Base-by-base conservation (phyloP, 169 alveolate species). In the Cryptosporidium xiaoi region DNA sequence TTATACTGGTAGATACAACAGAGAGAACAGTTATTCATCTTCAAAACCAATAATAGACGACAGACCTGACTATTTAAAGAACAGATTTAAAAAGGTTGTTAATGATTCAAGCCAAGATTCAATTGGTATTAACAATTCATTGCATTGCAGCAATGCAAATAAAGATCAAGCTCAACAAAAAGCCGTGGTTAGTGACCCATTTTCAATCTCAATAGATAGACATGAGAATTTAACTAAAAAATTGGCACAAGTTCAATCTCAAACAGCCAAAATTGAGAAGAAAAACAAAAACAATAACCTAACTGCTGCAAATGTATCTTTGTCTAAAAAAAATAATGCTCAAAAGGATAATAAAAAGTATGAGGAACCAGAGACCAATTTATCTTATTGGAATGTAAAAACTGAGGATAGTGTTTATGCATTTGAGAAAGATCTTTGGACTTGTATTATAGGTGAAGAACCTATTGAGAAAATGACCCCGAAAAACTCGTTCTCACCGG, bases 41-140 rank as follows among this genome's bases (percentile, higher is more conserved):
- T 18, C 44, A 31, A 69, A n/a, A 69, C 67, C 56, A 3, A 56
- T 44, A 36, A 50, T 77, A 15, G 87, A 77, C 18, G 71, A 62
- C 24, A 77, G 87, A 46, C 87, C 87, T 8, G 87, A 77, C 71
- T 77, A 77, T 6, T 5, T 77, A 8, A 77, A 56, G 51, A 77
- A 77, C 48, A 58, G 87, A 62, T 77, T 77, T 24, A 77, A 60
- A 40, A 77, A 77, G 65, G 51, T 15, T 24, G 66, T 64, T 12
- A 65, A 56, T 8, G 1, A 13, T 6, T 40, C 48, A 3, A 40
- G 1, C 48, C 48, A 40, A 8, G 48, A 40, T 8, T 40, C 48
- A 8, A 1, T 3, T 40, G 48, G 48, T 8, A 8, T 0, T 1
- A 8, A 3, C 48, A 40, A 40, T 8, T 8, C 48, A 8, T 8